These are phyloP conservation scores for Hymenoscyphus occultus DNA, from an alignment of 2,329 filamentous ascomycete species.

Conservation along the genomic window DNA sequence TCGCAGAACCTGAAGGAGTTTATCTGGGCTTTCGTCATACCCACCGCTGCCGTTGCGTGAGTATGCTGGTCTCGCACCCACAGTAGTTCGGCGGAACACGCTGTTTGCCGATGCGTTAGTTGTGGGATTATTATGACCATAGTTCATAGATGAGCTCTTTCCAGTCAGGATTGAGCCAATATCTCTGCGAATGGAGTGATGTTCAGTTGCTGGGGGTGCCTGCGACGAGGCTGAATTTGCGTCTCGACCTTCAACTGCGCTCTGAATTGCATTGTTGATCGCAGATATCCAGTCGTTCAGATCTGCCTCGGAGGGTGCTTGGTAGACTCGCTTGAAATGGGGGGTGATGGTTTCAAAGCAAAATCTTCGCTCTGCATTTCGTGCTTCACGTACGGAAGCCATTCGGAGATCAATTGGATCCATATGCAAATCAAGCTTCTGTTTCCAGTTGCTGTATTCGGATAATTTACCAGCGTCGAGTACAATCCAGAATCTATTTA, in stretches of 20 bases:
- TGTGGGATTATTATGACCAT: constrained; percentile 45
- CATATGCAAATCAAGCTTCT: constrained; percentile 93
- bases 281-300: constrained; percentile 96
- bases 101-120: constrained; percentile 48
- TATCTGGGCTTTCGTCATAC: constrained; percentile 80
- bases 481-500: constrained; percentile 88
- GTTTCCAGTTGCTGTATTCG: constrained; percentile 99
- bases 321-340: constrained; percentile 92
- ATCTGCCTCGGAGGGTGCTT: constrained; percentile 95
- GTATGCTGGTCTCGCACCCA: constrained; percentile 78
- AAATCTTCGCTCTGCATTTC: constrained; percentile 90
- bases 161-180: constrained; percentile 92
- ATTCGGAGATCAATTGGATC: constrained; percentile 96
- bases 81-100: constrained; percentile 82
- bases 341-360: constrained; percentile 99
- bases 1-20: constrained; percentile 80
- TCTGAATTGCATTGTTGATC: constrained; percentile 96
- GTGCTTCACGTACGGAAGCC: constrained; percentile 92
- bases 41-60: constrained; percentile 65
- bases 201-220: constrained; percentile 38
- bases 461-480: constrained; percentile 94
- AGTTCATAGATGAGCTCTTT: constrained; percentile 71
- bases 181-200: constrained; percentile 66
- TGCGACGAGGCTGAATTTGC: constrained; percentile 44
- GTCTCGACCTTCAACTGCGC: constrained; percentile 82